Conservation (phyloP, 352 stramenopile genomes). For the Phytopythium helicoides region DNA sequence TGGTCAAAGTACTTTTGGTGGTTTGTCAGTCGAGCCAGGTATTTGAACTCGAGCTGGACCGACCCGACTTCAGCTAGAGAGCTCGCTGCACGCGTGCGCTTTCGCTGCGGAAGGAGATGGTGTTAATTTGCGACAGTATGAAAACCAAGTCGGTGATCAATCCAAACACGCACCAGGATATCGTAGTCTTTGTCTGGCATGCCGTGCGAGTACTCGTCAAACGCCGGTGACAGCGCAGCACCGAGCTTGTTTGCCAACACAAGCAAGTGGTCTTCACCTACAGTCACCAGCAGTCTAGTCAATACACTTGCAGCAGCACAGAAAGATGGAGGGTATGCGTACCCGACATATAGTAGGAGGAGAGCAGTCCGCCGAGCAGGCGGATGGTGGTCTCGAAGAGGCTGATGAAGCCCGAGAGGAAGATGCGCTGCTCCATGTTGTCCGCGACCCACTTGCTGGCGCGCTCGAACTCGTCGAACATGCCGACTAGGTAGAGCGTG, state of each 20-base stretch:
- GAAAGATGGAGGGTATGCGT: not conserved
- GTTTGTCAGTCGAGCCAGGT: slow-evolving; percentile 55
- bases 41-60: slow-evolving; percentile 84
- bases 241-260: slow-evolving; percentile 61
- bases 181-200: slow-evolving; percentile 69
- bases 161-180: slow-evolving; percentile 39
- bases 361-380: slow-evolving; percentile 66
- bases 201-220: slow-evolving; percentile 44
- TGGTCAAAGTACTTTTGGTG: slow-evolving; percentile 61
- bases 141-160: not conserved
- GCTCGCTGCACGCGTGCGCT: slow-evolving; percentile 29
- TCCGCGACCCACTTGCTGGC: slow-evolving; percentile 61
- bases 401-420: slow-evolving; percentile 57
- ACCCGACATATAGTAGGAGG: slow-evolving; percentile 65
- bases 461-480: slow-evolving; percentile 77
- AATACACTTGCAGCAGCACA: not conserved
- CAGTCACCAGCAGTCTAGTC: not conserved
- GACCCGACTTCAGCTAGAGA: slow-evolving; percentile 67
- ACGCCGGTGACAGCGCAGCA: slow-evolving; percentile 56
- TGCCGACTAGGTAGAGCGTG: slow-evolving; percentile 69
- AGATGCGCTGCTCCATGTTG: slow-evolving; percentile 70
- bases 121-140: not conserved
- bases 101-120: slow-evolving; percentile 14
- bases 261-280: slow-evolving; percentile 56
- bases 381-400: slow-evolving; percentile 85